Evolutionary conservation across 768 basidiomycete species (phyloP), one percentile per base, ranked within the genome.

Genomic region (Leccinum variicolor): DNA sequence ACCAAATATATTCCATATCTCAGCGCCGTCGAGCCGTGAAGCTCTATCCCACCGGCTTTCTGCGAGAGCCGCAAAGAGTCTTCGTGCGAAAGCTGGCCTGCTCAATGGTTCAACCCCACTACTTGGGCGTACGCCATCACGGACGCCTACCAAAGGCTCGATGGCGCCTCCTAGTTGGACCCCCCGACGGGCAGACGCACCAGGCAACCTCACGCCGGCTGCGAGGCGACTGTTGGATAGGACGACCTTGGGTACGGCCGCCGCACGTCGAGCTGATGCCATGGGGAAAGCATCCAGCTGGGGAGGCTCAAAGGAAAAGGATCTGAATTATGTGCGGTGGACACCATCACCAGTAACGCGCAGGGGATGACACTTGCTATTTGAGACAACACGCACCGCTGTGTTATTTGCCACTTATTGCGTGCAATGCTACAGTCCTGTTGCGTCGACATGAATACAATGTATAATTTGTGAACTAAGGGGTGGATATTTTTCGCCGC

Each of bases 161-260:
- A 94, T 94, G 92, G 81, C 79, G 9, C 91, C 93, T 25, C 92
- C 92, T 13, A 78, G 76, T 9, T 86, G 83, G 82, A 94, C 93
- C 2, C 92, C 94, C 1, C 80, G 85, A 59, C 81, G 84, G 62
- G 81, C 85, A 15, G 85, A 89, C 47, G 87, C 85, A 45, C 75
- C 84, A 9, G 92, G 90, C 6, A 84, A 80, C 59, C 71, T 96
- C 61, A 95, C 94, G 0, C 94, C 94, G n/a, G 94, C 94, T 26
- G 94, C 85, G 25, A 82, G 79, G 67, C 77, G 86, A 59, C 67
- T 97, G 46, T 74, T 97, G 60, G 84, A 94, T 63, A 77, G 88
- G 64, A 86, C 84, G 7, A 84, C 88, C 0, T 76, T 84, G 76
- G 81, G 86, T 19, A 83, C 82, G 9, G 83, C 83, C 11, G 86